phyloP scores from a whole-genome alignment of 1,139 yeast genomes.

The Saccharomyces hybrid region DNA sequence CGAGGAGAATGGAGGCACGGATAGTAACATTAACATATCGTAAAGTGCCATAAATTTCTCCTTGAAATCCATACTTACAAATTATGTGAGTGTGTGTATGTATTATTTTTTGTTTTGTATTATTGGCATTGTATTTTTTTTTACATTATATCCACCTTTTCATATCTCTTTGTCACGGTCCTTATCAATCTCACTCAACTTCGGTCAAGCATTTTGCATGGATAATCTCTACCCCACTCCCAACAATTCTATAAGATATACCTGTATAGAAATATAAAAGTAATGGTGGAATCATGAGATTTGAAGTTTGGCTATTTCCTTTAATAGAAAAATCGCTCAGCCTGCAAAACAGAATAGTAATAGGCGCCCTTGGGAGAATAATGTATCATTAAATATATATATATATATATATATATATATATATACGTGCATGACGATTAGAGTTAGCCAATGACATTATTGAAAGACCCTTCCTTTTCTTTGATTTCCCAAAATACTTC shows the following conservation, averaged over 20 bases:
- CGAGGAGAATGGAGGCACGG: neutral
- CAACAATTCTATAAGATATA: neutral
- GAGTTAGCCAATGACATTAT: slow-evolving; percentile 62
- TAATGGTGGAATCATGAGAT: neutral
- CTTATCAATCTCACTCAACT: neutral
- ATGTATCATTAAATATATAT: slow-evolving; percentile 9
- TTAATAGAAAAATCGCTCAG: neutral
- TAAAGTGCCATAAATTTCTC: neutral
- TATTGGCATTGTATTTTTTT: slow-evolving; percentile 3
- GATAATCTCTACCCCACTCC: neutral
- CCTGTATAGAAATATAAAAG: neutral
- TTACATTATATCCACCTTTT: slow-evolving; percentile 1
- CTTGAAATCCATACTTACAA: neutral
- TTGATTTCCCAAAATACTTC: slow-evolving; percentile 88
- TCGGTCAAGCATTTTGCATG: neutral
- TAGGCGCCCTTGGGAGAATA: neutral
- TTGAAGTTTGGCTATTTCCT: neutral
- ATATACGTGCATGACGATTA: neutral
- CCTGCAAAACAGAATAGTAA: too few species aligned
- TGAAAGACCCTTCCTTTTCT: slow-evolving; percentile 81
- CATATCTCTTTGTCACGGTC: neutral
- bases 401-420: slow-evolving; percentile 6
- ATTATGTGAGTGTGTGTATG: slow-evolving; percentile 7
- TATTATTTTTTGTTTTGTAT: slow-evolving; percentile 5
- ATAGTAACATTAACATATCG: neutral